Base-by-base conservation (phyloP, 2,329 filamentous ascomycete genomes). In the Penicillium italicum region DNA sequence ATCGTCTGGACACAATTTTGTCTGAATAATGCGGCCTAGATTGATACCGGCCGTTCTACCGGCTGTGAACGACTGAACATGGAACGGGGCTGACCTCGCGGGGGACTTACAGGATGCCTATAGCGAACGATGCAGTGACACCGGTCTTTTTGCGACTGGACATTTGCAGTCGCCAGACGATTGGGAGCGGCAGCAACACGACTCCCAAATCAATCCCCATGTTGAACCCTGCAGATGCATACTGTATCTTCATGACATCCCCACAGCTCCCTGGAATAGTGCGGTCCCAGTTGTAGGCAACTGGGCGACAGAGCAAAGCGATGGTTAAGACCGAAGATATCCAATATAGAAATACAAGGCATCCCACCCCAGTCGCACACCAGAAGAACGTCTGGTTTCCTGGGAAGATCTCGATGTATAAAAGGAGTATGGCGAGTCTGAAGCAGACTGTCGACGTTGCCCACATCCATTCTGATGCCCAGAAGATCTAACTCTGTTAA, bases 401-500 rank as follows among this genome's bases (percentile, higher is more conserved):
- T 4, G 55, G 37, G 38, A 62, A 62, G 24, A 57, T 41, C 28
- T 62, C 57, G 0, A 60, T 42, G 24, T 62, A 62, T 16, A 60
- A 33, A 1, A 46, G 28, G 1, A 62, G 34, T 14, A 60, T 62
- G 4, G 52, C 53, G 1, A 61, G 46, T 16, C 60, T 42, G 22
- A 61, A 61, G 11, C 48, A 53, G 12, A 54, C 52, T 12, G 55
- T 57, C 2, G 55, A 45, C 7, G 55, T 58, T 5, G 58, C 50
- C 54, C 55, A 62, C 18, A 62, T 52, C 55, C 58, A 62, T 43
- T 62, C 57, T 3, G 59, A 62, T 22, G 57, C 52, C 48, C 53
- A 62, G 20, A 62, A 62, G 3, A 49, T 52, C 58, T 62, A 30
- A 30, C 5, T 5, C 1, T 2, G 11, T 55, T n/a, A 52, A 30